A percentile compares a stretch with the other conserved stretches of the same genome.
phyloP scores from a whole-genome alignment of 2,329 filamentous ascomycete genomes.

The Parascedosporium putredinis region DNA sequence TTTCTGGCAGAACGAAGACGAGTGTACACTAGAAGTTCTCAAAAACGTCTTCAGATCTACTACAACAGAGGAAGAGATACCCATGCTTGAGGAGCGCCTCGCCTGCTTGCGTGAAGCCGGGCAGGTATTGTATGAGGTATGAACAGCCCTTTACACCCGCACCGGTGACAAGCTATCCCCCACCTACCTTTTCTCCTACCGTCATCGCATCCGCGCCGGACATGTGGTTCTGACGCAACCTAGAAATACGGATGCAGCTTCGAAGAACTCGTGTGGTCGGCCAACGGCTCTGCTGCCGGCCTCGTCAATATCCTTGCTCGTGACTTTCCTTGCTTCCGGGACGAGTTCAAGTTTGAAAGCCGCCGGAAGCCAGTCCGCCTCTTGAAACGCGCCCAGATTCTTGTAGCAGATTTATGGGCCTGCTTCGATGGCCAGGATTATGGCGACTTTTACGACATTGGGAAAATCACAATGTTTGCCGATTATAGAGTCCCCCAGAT shows the following conservation, averaged over 20 bases:
- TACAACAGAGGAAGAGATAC: constrained; percentile 76
- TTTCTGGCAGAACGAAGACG: constrained; percentile 71
- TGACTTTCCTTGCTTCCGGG: constrained; percentile 77
- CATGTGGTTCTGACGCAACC: background rate
- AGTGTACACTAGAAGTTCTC: constrained; percentile 65
- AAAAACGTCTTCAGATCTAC: constrained; percentile 76
- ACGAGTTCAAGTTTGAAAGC: constrained; percentile 66
- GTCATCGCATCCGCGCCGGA: background rate
- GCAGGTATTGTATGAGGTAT: constrained; percentile 64
- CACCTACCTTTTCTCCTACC: background rate
- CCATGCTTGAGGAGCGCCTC: constrained; percentile 68
- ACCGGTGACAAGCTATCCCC: background rate
- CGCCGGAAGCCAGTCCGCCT: constrained; percentile 62
- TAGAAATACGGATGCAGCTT: constrained; percentile 70
- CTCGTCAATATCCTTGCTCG: constrained; percentile 78
- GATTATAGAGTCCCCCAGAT: constrained; percentile 97
- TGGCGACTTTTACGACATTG: constrained; percentile 79
- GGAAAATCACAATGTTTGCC: constrained; percentile 96
- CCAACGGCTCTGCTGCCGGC: constrained; percentile 67
- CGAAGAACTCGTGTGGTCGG: constrained; percentile 60
- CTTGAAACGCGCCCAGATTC: constrained; percentile 89
- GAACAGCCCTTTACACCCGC: constrained; percentile 14
- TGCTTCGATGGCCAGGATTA: constrained; percentile 76
- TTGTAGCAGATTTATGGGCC: constrained; percentile 94
- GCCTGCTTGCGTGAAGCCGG: constrained; percentile 75